These are phyloP conservation scores for Suillus subalutaceus DNA, from an alignment of 768 basidiomycete genomes.

Conservation along the genomic window DNA sequence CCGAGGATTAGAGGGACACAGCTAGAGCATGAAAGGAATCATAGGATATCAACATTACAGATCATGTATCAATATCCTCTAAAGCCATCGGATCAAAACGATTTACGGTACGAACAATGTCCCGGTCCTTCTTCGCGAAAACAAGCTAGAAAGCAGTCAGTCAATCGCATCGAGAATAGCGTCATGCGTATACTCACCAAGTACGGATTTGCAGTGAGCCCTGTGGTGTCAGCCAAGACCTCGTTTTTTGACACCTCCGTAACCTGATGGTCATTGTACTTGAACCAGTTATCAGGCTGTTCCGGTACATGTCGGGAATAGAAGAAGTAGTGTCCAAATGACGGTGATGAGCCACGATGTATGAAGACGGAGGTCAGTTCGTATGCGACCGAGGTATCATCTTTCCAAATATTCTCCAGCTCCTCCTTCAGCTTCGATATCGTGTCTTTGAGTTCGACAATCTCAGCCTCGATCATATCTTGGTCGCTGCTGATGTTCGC, in stretches of 20 bases:
- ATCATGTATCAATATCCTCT: constrained; percentile 33
- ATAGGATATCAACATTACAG: constrained; percentile 29
- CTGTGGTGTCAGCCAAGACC: constrained; percentile 89
- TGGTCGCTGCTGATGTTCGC: constrained; percentile 57
- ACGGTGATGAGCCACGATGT: constrained; percentile 86
- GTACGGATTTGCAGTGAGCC: constrained; percentile 88
- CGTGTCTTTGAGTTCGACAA: constrained; percentile 54
- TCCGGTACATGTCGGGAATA: constrained; percentile 88
- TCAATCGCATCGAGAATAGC: constrained; percentile 5
- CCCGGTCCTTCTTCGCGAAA: constrained; percentile 76
- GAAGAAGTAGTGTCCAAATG: constrained; percentile 95
- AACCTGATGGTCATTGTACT: constrained; percentile 94
- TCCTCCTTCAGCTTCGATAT: constrained; percentile 62
- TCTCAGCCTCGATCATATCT: constrained; percentile 52
- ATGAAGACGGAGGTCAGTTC: constrained; percentile 95
- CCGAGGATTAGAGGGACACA: not conserved
- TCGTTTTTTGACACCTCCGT: constrained; percentile 76
- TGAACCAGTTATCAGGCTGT: constrained; percentile 86
- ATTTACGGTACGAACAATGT: constrained; percentile 82
- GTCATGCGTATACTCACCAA: constrained; percentile 54
- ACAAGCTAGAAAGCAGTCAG: constrained; percentile 58
- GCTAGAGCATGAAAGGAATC: constrained; percentile 4
- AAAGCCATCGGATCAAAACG: constrained; percentile 45
- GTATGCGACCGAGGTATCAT: constrained; percentile 69
- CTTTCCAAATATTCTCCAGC: constrained; percentile 76